These are phyloP conservation scores for Flaveria floridana DNA, from an alignment of 140 eudicot genomes.

Conservation along the genomic window DNA sequence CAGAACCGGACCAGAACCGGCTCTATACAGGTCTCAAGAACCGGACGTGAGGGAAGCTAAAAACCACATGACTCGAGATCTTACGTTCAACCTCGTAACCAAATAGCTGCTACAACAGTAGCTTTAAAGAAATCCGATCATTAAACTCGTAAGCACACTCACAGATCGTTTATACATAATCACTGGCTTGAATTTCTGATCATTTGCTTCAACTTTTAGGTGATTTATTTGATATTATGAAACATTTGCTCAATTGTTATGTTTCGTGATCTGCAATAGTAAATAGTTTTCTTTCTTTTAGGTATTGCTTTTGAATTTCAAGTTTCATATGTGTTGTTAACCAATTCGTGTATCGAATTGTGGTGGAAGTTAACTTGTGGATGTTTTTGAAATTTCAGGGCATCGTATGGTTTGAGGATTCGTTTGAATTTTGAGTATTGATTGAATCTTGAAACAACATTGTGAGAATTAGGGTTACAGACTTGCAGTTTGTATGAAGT, in stretches of 20 bases:
- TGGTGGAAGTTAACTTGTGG: background rate
- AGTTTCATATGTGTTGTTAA: background rate
- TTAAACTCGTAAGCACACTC: slow-evolving; percentile 22
- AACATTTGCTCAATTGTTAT: slow-evolving; percentile 5
- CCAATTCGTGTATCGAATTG: background rate
- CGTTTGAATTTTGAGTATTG: slow-evolving; percentile 2
- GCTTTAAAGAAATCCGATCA: background rate
- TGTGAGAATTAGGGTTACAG: slow-evolving; percentile 33
- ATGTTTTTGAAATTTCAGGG: slow-evolving; percentile 8
- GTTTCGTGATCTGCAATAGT: slow-evolving; percentile 11
- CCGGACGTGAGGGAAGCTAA: slow-evolving; percentile 19
- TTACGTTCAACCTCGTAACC: background rate
- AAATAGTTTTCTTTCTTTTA: background rate
- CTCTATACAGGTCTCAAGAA: background rate
- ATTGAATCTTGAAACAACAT: slow-evolving; percentile 27
- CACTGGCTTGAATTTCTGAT: background rate
- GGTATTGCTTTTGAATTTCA: too few species aligned
- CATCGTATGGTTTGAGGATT: slow-evolving; percentile 7
- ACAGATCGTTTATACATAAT: slow-evolving; percentile 18
- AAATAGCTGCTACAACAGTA: too few species aligned
- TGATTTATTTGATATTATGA: background rate
- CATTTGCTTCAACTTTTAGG: background rate
- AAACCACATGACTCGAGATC: background rate
- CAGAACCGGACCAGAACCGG: background rate
- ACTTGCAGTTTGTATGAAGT: slow-evolving; percentile 21